These are phyloP conservation scores for Lotmaria passim DNA, from an alignment of 208 protist species.

Conservation along the genomic window DNA sequence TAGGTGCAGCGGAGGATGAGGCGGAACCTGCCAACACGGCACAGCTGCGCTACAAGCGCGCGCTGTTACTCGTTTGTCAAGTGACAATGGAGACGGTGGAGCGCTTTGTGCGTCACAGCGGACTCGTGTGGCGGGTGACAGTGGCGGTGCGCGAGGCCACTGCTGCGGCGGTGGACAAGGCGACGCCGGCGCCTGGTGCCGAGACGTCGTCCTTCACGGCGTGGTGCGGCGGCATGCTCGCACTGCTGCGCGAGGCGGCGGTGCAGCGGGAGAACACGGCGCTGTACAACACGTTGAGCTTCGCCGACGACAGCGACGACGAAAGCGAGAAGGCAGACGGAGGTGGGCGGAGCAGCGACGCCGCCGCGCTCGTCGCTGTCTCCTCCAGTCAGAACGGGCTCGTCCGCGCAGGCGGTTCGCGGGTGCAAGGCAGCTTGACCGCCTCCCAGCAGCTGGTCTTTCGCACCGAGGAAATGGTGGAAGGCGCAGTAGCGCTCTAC, in stretches of 20 bases:
- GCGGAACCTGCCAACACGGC: not conserved
- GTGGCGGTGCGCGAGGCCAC: constrained; percentile 53
- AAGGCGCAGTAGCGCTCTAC: constrained; percentile 11
- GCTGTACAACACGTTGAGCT: constrained; percentile 13
- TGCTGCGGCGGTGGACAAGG: not conserved
- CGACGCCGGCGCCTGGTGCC: not conserved
- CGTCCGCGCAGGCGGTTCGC: not conserved
- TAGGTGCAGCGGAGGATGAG: not conserved
- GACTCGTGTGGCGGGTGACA: constrained; percentile 79
- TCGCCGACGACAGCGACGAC: not conserved
- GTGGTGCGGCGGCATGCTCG: constrained; percentile 20
- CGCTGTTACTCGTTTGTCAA: constrained; percentile 82
- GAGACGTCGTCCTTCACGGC: constrained; percentile 3
- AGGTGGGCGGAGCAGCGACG: not conserved
- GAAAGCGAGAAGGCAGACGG: too few species aligned
- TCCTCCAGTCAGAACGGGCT: not conserved
- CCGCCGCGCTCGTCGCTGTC: not conserved
- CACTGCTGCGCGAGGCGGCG: constrained; percentile 9
- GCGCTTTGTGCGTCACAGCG: constrained; percentile 87
- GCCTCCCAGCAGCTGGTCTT: constrained; percentile 7
- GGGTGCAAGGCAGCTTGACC: not conserved
- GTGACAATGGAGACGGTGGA: constrained; percentile 87
- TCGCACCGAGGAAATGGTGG: constrained; percentile 5
- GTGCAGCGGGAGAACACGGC: constrained; percentile 7
- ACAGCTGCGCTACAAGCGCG: constrained; percentile 44